Conservation (phyloP, 1,284 basidiomycete genomes). For the Porodaedalea pini region DNA sequence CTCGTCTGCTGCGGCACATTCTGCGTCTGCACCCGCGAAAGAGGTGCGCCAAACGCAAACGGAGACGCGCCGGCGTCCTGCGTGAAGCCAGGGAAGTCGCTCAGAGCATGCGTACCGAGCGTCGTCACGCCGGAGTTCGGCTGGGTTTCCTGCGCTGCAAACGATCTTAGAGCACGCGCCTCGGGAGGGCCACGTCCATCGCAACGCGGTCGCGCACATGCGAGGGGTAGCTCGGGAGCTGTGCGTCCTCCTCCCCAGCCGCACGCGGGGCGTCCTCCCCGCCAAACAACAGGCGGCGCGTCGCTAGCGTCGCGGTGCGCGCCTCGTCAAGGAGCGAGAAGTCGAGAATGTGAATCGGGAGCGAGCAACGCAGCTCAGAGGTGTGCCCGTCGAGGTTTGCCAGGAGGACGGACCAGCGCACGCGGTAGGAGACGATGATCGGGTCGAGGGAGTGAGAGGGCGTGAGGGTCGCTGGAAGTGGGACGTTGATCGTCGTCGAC, state of each 20-base stretch:
- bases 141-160: conserved; percentile 29
- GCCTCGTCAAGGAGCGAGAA: conserved; percentile 71
- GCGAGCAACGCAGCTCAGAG: conserved; percentile 86
- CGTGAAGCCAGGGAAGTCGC: conserved; percentile 10
- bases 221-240: conserved; percentile 82
- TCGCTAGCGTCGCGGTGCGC: conserved; percentile 61
- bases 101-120: conserved; percentile 32
- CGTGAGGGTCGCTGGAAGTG: conserved; percentile 56
- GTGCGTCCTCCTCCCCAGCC: conserved; percentile 57
- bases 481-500: conserved; percentile 39
- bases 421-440: conserved; percentile 68
- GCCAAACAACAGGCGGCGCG: conserved; percentile 65
- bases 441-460: conserved; percentile 55
- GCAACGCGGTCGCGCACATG: conserved; percentile 90
- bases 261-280: conserved; percentile 34
- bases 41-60: background rate
- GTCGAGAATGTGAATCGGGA: conserved; percentile 83
- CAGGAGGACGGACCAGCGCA: conserved; percentile 75
- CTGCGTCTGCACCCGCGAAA: conserved; percentile 5
- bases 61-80: conserved; percentile 20
- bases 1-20: conserved; percentile 5
- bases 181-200: conserved; percentile 62
- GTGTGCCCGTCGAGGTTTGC: conserved; percentile 85
- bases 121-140: conserved; percentile 41
- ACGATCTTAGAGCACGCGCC: conserved; percentile 48